Evolutionary conservation across 164 flowering plant species (phyloP), one percentile per base, ranked within the genome.

Genomic region (Chimonanthus salicifolius): DNA sequence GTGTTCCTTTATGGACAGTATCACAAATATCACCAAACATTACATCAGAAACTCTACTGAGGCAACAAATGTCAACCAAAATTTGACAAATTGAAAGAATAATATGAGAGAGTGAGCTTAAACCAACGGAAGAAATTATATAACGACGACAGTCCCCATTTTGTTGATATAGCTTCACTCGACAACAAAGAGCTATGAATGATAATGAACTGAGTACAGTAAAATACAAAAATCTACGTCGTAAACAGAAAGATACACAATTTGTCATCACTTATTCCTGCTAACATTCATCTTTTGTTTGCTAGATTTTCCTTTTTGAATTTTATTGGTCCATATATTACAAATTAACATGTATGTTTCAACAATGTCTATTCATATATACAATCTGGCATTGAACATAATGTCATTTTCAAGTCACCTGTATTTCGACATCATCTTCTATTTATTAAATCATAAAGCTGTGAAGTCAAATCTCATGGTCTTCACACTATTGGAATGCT

Each of bases 371-470:
- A 44, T 66, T 66, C 46, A 66, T 66, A 33, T 66, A 13, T 44
- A 44, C 48, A 44, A 45, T 44, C 46, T 45, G 47, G 15, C 49
- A 44, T 5, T 66, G n/a, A 44, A 66, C 68, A 66, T 43, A 66
- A 44, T 13, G 16, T 66, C 45, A 66, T 66, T 66, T 66, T 44
- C 68, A 66, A 15, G 48, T 66, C 48, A 13, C 49, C 44, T 43
- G 48, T 44, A 15, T 44, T 66, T 66, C 49, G 13, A n/a, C 11
- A 45, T 44, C 46, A 66, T 11, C 45, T 13, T 7, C 9, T 43
- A 66, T 66, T 66, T 66, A 66, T 45, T 66, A 66, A 66, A 44
- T 66, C 68, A 66, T n/a, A 45, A 54, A 54, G 60, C 16, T 13
- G 60, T 54, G 16, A 11, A 15, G 16, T 4, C 16, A 54, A 54